A percentile compares a stretch with the other conserved stretches of the same genome.
phyloP scores from a whole-genome alignment of 148 eudicot genomes.

The Bassia scoparia region DNA sequence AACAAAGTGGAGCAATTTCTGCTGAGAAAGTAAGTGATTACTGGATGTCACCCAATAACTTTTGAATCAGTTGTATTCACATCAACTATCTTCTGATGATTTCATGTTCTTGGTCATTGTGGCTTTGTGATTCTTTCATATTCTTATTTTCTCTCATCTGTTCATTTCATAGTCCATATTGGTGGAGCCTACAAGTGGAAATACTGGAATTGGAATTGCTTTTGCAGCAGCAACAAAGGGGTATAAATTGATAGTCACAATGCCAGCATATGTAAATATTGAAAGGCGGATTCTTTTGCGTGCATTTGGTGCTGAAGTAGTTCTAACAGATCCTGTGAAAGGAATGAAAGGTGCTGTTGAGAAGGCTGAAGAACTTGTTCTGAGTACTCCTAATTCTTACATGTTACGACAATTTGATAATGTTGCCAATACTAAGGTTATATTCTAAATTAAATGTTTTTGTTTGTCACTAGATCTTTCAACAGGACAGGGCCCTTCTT shows the following conservation, averaged over 20 bases:
- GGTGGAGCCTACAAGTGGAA: constrained; percentile 72
- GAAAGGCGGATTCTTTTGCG: constrained; percentile 64
- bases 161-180: constrained; percentile 44
- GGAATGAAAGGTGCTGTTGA: constrained; percentile 71
- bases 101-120: constrained; percentile 13
- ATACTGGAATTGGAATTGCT: constrained; percentile 67
- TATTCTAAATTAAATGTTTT: not conserved
- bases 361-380: constrained; percentile 70
- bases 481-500: not conserved
- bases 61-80: not conserved
- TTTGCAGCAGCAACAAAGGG: constrained; percentile 69
- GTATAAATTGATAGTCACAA: constrained; percentile 52
- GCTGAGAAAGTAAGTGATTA: constrained; percentile 50
- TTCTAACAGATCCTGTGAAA: constrained; percentile 57
- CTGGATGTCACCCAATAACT: not conserved
- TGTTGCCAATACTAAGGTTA: constrained; percentile 64
- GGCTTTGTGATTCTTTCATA: constrained; percentile 13
- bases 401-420: constrained; percentile 71
- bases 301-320: constrained; percentile 64
- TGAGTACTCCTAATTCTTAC: constrained; percentile 54
- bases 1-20: constrained; percentile 62
- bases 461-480: not conserved
- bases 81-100: not conserved
- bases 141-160: constrained; percentile 8
- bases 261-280: constrained; percentile 58